Base-by-base conservation (phyloP, 192 early-diverging fungal genomes). In the Backusella australiensis region DNA sequence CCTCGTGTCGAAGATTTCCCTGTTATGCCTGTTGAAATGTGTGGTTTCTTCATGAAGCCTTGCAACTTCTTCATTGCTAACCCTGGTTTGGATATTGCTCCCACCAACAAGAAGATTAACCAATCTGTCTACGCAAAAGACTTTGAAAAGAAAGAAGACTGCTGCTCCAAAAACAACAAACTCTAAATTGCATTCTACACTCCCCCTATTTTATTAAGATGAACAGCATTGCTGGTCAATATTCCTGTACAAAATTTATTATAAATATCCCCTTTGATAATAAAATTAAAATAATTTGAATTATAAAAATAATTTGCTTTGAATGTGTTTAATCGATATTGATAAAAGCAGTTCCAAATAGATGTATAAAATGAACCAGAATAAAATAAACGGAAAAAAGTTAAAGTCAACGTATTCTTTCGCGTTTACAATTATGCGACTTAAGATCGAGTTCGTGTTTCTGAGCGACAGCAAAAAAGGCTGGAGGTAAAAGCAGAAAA, bases 1-100 rank as follows among this genome's bases (percentile, higher is more conserved):
- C 77, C 78, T 17, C 75, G 82, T 69, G 78, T 77, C 17, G 82
- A 83, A 71, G 82, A 83, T 59, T 79, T 80, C 66, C 82, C 82
- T 68, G 67, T 83, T 29, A 83, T 83, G 82, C 78, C 78, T 29
- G 78, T 79, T 11, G 82, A 83, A 63, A 59, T 46, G 23, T 80
- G 78, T 73, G 82, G 82, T 71, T 79, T 83, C 75, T 63, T 21
- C 49, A 79, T 83, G 78, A 74, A 79, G 65, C 82, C 82, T 36
- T 69, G 63, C 59, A 83, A 83, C 53, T 83, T 83, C 75, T 83
- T 83, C 73, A 73, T 74, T 19, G 56, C 67, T 35, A 83, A 83
- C 65, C 82, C 82, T 34, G 78, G 67, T 23, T 39, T 83, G 8
- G 82, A 83, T 67, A 73, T 83, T 8, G 75, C 82, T 38, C 75